phyloP scores from a whole-genome alignment of 169 alveolate species.

The Plasmodium blacklocki region DNA sequence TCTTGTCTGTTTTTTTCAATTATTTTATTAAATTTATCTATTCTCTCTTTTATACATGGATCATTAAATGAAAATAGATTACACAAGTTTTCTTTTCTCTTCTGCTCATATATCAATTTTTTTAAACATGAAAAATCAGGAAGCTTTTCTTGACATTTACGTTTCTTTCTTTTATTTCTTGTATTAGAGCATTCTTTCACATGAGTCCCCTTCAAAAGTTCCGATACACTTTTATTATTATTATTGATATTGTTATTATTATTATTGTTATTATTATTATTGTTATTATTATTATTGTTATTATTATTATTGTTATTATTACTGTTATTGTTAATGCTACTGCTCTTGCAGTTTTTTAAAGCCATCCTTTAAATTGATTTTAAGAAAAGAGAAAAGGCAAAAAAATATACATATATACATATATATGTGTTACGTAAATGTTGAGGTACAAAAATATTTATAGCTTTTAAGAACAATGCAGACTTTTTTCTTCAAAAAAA shows the following conservation, averaged over 20 bases:
- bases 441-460: too few species aligned
- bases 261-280: not conserved
- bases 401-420: too few species aligned
- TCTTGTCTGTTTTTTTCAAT: conserved; percentile 51
- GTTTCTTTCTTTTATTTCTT: conserved; percentile 13
- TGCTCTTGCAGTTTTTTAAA: too few species aligned
- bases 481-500: too few species aligned
- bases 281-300: too few species aligned
- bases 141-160: conserved; percentile 25
- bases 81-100: conserved; percentile 29
- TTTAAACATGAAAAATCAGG: conserved; percentile 73
- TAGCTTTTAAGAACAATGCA: too few species aligned
- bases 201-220: not conserved
- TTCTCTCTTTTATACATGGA: conserved; percentile 54
- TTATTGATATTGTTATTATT: not conserved
- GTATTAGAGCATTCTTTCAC: not conserved
- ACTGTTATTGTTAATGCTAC: too few species aligned
- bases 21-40: conserved; percentile 51
- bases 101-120: conserved; percentile 70
- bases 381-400: too few species aligned
- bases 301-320: too few species aligned
- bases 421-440: too few species aligned
- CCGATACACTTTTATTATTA: not conserved
- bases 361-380: too few species aligned
- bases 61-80: conserved; percentile 67